Conservation (phyloP, 163 green algal genomes). For the Trebouxia gelatinosa region DNA sequence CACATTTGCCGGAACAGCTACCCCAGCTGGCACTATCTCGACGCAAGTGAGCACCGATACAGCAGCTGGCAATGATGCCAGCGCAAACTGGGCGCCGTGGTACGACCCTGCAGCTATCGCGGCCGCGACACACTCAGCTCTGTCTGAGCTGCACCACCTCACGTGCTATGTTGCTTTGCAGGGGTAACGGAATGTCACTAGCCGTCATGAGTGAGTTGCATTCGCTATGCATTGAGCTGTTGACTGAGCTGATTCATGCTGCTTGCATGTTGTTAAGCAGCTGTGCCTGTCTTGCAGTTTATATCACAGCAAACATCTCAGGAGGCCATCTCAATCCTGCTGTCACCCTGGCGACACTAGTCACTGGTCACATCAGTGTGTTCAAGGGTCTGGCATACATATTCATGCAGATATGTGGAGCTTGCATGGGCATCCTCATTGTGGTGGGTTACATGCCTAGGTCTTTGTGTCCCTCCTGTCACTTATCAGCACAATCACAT, state of each 20-base stretch:
- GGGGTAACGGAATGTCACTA: slow-evolving; percentile 27
- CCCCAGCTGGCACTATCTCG: neutral
- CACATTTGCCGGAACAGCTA: slow-evolving; percentile 15
- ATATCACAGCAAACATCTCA: slow-evolving; percentile 36
- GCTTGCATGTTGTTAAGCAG: neutral
- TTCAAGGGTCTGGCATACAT: slow-evolving; percentile 14
- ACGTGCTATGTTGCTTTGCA: neutral
- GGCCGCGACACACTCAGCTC: neutral
- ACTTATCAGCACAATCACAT: too few relatives aligned
- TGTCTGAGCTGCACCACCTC: neutral
- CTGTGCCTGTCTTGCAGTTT: slow-evolving; percentile 4
- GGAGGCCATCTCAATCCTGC: slow-evolving; percentile 34
- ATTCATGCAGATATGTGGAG: slow-evolving; percentile 1
- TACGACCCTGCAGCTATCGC: neutral
- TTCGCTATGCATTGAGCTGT: neutral
- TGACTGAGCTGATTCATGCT: neutral
- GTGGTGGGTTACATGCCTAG: too few relatives aligned
- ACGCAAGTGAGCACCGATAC: neutral
- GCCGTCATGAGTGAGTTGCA: slow-evolving; percentile 1
- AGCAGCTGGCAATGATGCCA: neutral
- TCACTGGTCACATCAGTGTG: slow-evolving; percentile 29
- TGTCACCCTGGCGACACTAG: slow-evolving; percentile 27
- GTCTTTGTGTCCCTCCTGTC: too few relatives aligned
- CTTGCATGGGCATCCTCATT: slow-evolving; percentile 9
- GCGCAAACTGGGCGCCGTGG: slow-evolving; percentile 29